phyloP scores from a whole-genome alignment of 2,329 filamentous ascomycete genomes.

The Phaeosphaeriaceae sp. region DNA sequence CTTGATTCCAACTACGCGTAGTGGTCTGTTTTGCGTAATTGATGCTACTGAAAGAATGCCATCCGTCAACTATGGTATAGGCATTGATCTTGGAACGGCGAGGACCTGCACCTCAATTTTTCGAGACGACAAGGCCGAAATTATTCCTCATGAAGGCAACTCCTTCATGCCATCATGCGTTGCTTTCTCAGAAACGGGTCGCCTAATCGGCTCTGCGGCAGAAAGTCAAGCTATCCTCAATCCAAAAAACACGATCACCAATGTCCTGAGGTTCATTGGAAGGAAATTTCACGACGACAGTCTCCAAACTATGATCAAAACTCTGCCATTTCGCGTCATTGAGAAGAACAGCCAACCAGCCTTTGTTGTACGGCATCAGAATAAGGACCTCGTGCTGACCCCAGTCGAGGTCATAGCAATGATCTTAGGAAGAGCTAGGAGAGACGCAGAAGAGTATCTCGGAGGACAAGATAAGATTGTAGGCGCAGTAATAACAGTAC shows the following conservation, averaged over 20 bases:
- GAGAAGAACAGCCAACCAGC: conserved; percentile 83
- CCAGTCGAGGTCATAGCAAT: conserved; percentile 78
- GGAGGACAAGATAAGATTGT: conserved; percentile 77
- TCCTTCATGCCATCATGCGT: conserved; percentile 68
- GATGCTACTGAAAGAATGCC: no score
- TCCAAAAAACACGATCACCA: conserved; percentile 50
- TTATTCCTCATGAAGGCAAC: conserved; percentile 30
- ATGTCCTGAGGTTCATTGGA: conserved; percentile 47
- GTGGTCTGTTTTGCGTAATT: no score
- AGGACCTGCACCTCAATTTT: conserved; percentile 32
- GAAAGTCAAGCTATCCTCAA: conserved; percentile 45
- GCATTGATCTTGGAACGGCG: conserved; percentile 36
- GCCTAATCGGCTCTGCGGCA: conserved; percentile 84
- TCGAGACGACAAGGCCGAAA: conserved; percentile 26
- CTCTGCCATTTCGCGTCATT: conserved; percentile 91
- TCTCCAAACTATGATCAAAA: conserved; percentile 86
- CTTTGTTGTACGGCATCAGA: conserved; percentile 73
- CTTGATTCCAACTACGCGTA: no score
- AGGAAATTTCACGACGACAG: conserved; percentile 59
- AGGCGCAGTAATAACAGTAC: conserved; percentile 85
- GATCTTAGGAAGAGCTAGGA: conserved; percentile 81
- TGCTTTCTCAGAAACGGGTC: conserved; percentile 91
- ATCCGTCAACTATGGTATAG: conserved; percentile 20
- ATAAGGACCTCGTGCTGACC: conserved; percentile 69
- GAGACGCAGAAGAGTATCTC: conserved; percentile 74